These are phyloP conservation scores for Talaromyces sp. DNA, from an alignment of 2,329 filamentous ascomycete species.

Conservation along the genomic window DNA sequence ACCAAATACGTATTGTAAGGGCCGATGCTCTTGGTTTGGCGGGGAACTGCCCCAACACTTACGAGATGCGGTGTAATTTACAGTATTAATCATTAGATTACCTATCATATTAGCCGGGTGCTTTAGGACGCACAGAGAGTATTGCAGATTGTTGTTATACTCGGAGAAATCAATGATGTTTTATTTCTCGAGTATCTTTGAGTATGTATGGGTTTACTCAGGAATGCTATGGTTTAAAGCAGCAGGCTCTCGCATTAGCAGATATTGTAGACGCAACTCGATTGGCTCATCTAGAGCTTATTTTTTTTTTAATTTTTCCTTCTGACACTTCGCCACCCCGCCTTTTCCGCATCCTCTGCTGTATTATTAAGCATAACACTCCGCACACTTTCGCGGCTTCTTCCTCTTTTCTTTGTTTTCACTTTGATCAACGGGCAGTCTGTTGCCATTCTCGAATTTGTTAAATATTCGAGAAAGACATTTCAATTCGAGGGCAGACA, in stretches of 20 bases:
- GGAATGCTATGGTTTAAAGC: background rate
- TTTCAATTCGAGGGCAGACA: background rate
- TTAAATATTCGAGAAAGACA: background rate
- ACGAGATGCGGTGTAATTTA: background rate
- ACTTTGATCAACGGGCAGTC: background rate
- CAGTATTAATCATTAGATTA: background rate
- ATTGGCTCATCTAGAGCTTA: conserved; percentile 6
- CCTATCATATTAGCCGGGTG: background rate
- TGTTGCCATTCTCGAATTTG: background rate
- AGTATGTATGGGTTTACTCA: background rate
- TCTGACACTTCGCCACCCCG: conserved; percentile 3
- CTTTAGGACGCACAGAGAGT: background rate
- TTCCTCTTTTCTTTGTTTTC: background rate
- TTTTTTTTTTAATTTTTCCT: background rate
- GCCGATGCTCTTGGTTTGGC: too few relatives aligned
- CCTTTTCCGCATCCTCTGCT: background rate
- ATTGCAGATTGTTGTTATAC: background rate
- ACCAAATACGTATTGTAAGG: background rate
- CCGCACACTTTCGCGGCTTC: background rate
- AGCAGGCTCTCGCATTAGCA: background rate
- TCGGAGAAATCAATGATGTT: background rate
- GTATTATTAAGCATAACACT: conserved; percentile 11
- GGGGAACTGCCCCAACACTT: background rate
- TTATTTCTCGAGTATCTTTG: background rate
- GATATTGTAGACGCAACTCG: background rate